Evolutionary conservation across 2,329 filamentous ascomycete species (phyloP).

Genomic region (Corynespora cassiicola): DNA sequence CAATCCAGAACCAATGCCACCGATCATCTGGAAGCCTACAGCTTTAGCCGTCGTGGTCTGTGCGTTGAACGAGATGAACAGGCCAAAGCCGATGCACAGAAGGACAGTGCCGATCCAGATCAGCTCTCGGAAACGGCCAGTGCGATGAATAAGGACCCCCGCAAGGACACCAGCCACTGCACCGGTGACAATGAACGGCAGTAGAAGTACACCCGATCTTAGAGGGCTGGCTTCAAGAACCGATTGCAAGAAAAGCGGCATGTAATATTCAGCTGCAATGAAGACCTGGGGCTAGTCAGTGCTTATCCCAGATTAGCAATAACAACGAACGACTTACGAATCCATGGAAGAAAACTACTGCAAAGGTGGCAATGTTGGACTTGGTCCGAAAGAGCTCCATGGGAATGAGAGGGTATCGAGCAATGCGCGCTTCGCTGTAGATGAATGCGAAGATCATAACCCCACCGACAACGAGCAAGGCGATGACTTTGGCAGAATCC

Average conservation of each 20-base stretch:
- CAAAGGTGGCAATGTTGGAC: conserved; percentile 65
- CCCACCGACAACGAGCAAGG: conserved; percentile 59
- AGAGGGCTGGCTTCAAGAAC: conserved; percentile 68
- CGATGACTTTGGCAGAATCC: conserved; percentile 62
- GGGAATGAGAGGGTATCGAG: conserved; percentile 73
- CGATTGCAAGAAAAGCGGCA: conserved; percentile 77
- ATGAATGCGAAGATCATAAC: conserved; percentile 61
- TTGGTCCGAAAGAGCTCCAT: conserved; percentile 63
- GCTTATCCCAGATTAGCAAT: background rate
- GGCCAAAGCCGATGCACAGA: conserved; percentile 41
- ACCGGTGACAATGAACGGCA: conserved; percentile 62
- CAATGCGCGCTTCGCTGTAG: conserved; percentile 68
- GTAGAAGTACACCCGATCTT: conserved; percentile 65
- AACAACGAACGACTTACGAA: conserved; percentile 43
- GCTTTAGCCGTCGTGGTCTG: conserved; percentile 40
- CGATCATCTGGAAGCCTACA: conserved; percentile 58
- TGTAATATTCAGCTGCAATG: conserved; percentile 70
- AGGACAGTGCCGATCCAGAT: conserved; percentile 43
- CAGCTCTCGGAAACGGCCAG: conserved; percentile 49
- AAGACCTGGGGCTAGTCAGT: conserved; percentile 26
- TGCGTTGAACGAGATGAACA: conserved; percentile 41
- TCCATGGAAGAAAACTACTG: conserved; percentile 55
- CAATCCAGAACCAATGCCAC: conserved; percentile 58
- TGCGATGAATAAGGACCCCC: conserved; percentile 56
- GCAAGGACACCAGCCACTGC: conserved; percentile 53